Base-by-base conservation (phyloP, 805 yeast genomes). In the Trichomonascus vanleenenianus region DNA sequence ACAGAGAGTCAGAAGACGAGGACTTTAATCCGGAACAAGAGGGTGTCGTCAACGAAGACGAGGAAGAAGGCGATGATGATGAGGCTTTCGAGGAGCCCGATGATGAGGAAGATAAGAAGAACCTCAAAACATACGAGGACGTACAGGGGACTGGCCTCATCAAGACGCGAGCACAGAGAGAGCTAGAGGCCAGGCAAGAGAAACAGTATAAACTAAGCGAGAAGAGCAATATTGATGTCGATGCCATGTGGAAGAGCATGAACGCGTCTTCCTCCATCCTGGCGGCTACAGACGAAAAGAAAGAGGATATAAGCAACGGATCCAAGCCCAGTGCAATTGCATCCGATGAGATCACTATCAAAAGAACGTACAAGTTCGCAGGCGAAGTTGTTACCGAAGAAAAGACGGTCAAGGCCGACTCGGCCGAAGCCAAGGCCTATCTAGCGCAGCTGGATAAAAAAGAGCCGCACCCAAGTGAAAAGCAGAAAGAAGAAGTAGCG, bases 381-480 rank as follows among this genome's bases (percentile, higher is more conserved):
- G 97, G 97, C 4, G 84, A 84, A 55, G 70, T 79, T 2, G 72
- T 83, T 1, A 76, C 83, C 0, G 96, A 89, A 57, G 81, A 81
- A 48, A 87, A 85, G 62, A 70, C 73, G 63, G 97, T 93, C 1
- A 83, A 78, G 40, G 75, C 74, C 6, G 72, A 77, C 39, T 83
- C 95, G 7, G 93, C 93, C 11, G 96, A 87, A 60, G 97, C 94
- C 0, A 78, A 78, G 53, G 96, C 89, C 15, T 87, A 82, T 56
- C 61, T 85, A 37, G 76, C 75, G n/a, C 33, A n/a, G 35, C 6
- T 22, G 19, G 34, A 3, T 8, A 30, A 40, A n/a, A 38, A 19
- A 16, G 35, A 39, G 20, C 18, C 41, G 8, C 7, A 5, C 4
- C 27, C 27, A 22, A 20, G 18, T 35, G 11, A 14, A 36, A n/a